These are phyloP conservation scores for Metschnikowia gelsemii DNA, from an alignment of 805 yeast genomes.

Conservation along the genomic window DNA sequence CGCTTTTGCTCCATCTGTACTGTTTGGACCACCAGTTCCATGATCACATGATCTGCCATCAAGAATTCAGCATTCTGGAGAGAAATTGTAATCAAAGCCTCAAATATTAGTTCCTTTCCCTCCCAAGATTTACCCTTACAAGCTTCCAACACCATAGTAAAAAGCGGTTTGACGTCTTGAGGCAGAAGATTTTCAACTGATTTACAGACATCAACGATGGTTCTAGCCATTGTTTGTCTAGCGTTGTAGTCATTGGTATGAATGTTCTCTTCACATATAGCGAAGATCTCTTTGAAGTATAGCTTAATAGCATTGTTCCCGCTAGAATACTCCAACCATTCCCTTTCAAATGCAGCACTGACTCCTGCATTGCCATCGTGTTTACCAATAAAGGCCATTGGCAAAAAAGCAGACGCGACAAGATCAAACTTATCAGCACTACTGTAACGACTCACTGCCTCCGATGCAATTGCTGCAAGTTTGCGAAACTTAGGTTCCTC, in stretches of 20 bases:
- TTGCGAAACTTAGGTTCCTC: constrained; percentile 44
- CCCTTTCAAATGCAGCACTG: constrained; percentile 50
- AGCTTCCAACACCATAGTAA: constrained; percentile 56
- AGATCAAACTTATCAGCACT: constrained; percentile 59
- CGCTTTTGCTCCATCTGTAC: constrained; percentile 63
- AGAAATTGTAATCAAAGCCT: constrained; percentile 63
- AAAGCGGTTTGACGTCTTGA: constrained; percentile 33
- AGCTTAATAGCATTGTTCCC: constrained; percentile 69
- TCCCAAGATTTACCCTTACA: constrained; percentile 80
- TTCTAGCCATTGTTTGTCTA: constrained; percentile 67
- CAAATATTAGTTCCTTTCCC: constrained; percentile 78
- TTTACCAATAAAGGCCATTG: constrained; percentile 75
- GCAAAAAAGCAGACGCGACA: constrained; percentile 65
- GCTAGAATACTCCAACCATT: constrained; percentile 77
- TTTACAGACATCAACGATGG: constrained; percentile 59
- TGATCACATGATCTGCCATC: constrained; percentile 23
- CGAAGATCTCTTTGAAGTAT: constrained; percentile 67
- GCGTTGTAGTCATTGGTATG: constrained; percentile 58
- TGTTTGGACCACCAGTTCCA: constrained; percentile 40
- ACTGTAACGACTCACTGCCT: constrained; percentile 65
- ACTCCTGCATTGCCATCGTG: constrained; percentile 57
- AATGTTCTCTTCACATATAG: constrained; percentile 49
- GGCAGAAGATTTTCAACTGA: constrained; percentile 30
- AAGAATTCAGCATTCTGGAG: constrained; percentile 44
- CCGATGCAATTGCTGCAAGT: constrained; percentile 60